Conservation (phyloP, 164 flowering plant species). For the Annona cherimola region DNA sequence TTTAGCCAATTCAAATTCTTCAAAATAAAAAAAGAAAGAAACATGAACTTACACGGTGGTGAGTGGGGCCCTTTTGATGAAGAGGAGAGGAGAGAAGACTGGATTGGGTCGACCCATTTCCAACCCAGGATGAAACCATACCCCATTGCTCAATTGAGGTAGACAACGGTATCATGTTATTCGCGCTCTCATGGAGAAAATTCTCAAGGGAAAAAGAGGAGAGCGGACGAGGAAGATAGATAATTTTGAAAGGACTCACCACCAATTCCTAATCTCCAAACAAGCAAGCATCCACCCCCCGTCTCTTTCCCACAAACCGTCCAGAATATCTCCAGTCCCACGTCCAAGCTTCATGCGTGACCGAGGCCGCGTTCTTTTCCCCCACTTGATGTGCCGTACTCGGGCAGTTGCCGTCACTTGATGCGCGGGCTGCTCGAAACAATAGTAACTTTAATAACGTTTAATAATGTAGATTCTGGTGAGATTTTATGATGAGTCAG, state of each 20-base stretch:
- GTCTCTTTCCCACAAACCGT: not conserved
- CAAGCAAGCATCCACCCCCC: not conserved
- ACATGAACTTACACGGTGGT: constrained; percentile 32
- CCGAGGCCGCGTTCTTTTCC: no score
- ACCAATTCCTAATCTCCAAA: constrained; percentile 8
- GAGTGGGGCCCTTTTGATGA: constrained; percentile 28
- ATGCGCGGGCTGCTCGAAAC: no score
- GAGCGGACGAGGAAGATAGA: not conserved
- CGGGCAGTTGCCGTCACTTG: no score
- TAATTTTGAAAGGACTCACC: constrained; percentile 7
- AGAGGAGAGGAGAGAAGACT: constrained; percentile 28
- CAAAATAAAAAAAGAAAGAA: not conserved
- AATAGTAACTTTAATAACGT: no score
- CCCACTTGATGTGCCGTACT: no score
- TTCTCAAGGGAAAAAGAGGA: not conserved
- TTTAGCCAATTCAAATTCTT: not conserved
- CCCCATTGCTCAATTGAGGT: constrained; percentile 20
- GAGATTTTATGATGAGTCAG: no score
- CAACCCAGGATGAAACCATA: constrained; percentile 41
- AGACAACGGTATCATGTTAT: not conserved
- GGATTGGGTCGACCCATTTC: constrained; percentile 40
- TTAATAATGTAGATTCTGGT: no score
- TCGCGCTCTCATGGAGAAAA: not conserved
- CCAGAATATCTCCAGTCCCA: not conserved
- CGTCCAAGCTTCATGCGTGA: no score